phyloP scores from a whole-genome alignment of 148 eudicot species.

The Agrostemma githago region DNA sequence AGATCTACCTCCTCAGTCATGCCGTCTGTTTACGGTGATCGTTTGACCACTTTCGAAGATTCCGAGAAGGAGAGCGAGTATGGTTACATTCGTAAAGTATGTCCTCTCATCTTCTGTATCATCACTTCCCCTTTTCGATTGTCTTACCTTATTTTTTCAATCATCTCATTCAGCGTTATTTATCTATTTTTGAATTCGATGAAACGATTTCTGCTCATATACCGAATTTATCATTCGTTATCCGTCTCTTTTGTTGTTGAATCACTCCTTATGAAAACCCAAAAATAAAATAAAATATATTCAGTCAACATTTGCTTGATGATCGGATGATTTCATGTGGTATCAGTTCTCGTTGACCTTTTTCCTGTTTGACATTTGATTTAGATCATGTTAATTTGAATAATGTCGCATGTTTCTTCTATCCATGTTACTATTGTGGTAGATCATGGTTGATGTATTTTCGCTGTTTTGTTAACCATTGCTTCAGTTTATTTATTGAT shows the following conservation, averaged over 20 bases:
- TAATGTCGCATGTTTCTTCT: background rate
- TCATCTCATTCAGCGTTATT: background rate
- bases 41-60: conserved; percentile 91
- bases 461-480: too few relatives aligned
- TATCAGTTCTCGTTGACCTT: background rate
- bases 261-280: too few relatives aligned
- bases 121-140: background rate
- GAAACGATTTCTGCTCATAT: background rate
- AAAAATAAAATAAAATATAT: too few relatives aligned
- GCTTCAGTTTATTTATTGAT: too few relatives aligned
- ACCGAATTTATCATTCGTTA: background rate
- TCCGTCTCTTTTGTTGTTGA: too few relatives aligned
- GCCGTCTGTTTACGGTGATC: conserved; percentile 80
- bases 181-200: background rate
- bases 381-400: background rate
- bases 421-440: too few relatives aligned
- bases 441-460: too few relatives aligned
- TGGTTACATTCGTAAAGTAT: conserved; percentile 94
- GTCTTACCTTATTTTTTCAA: background rate
- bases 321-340: background rate
- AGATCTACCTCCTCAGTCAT: conserved; percentile 29
- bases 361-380: background rate
- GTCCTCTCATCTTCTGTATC: background rate
- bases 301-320: too few relatives aligned
- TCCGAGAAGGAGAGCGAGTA: conserved; percentile 99